Evolutionary conservation across 176 grass and related monocot genomes (phyloP).

Genomic region (Calamus simplicifolius): DNA sequence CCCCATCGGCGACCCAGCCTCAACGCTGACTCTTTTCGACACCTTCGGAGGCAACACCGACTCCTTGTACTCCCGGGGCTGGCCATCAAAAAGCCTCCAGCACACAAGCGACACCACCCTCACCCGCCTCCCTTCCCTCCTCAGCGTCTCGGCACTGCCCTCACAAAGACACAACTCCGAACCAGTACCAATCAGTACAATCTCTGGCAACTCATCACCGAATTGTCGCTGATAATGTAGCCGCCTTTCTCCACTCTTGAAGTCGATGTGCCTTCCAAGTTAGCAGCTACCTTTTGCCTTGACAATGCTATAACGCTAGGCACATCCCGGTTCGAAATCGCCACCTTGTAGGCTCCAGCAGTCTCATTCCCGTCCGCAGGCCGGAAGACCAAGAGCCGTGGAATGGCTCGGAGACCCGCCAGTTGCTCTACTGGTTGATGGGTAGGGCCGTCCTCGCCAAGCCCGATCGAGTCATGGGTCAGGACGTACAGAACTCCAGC

Average conservation of each 20-base stretch:
- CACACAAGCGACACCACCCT: conserved; percentile 7
- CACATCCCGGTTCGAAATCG: background rate
- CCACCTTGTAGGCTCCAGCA: background rate
- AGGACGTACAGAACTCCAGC: conserved; percentile 6
- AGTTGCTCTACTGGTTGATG: conserved; percentile 7
- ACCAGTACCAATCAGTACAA: background rate
- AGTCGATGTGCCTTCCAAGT: conserved; percentile 6
- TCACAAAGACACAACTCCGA: conserved; percentile 9
- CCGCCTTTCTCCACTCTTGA: conserved; percentile 1
- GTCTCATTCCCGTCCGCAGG: conserved; percentile 4
- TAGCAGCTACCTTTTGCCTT: conserved; percentile 8
- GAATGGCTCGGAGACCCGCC: conserved; percentile 1
- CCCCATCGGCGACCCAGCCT: conserved; percentile 2
- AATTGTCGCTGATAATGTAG: conserved; percentile 4
- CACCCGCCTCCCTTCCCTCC: background rate
- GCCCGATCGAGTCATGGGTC: conserved; percentile 11
- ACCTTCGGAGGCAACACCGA: background rate
- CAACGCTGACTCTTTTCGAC: background rate
- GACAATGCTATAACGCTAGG: conserved; percentile 4
- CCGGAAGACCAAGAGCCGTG: conserved; percentile 8
- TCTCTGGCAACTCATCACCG: background rate
- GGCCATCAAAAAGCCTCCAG: conserved; percentile 10
- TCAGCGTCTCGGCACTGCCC: conserved; percentile 1
- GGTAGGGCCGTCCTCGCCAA: conserved; percentile 2
- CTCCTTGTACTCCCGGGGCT: conserved; percentile 4